Evolutionary conservation across 2,329 filamentous ascomycete species (phyloP).

Genomic region (Talaromyces amestolkiae): DNA sequence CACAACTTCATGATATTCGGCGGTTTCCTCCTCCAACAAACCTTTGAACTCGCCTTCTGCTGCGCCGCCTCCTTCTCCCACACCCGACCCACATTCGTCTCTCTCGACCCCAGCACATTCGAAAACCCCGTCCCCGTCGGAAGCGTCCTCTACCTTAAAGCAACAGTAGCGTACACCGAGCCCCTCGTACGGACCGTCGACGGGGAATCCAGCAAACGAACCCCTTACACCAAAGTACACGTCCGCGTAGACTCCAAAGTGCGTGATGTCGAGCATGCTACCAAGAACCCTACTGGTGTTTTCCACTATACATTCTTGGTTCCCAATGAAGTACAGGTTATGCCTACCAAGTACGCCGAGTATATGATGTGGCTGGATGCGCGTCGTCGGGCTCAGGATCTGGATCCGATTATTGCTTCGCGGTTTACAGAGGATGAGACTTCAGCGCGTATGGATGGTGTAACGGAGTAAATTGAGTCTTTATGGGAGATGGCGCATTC

Average conservation of each 20-base stretch:
- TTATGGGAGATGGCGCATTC: neutral
- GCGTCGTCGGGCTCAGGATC: constrained; percentile 53
- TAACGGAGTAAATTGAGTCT: constrained; percentile 36
- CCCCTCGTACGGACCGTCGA: constrained; percentile 39
- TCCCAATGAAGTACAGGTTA: constrained; percentile 62
- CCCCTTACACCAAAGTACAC: constrained; percentile 61
- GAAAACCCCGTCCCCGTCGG: constrained; percentile 73
- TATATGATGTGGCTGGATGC: constrained; percentile 67
- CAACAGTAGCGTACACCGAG: constrained; percentile 70
- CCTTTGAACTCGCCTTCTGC: constrained; percentile 74
- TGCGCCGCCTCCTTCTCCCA: constrained; percentile 70
- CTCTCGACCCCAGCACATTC: constrained; percentile 71
- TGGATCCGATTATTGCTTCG: constrained; percentile 43
- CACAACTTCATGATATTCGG: constrained; percentile 79
- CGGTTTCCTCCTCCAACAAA: constrained; percentile 70
- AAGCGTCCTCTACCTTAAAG: constrained; percentile 70
- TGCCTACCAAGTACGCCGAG: constrained; percentile 62
- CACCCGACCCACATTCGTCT: constrained; percentile 67
- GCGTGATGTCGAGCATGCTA: constrained; percentile 67
- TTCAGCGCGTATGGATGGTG: constrained; percentile 28
- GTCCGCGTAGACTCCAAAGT: constrained; percentile 71
- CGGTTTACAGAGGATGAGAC: constrained; percentile 29
- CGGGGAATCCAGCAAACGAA: constrained; percentile 44
- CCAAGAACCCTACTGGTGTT: constrained; percentile 66
- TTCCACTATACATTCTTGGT: constrained; percentile 75